Base-by-base conservation (phyloP, 2,329 filamentous ascomycete species). In the Trichoderma sp. region DNA sequence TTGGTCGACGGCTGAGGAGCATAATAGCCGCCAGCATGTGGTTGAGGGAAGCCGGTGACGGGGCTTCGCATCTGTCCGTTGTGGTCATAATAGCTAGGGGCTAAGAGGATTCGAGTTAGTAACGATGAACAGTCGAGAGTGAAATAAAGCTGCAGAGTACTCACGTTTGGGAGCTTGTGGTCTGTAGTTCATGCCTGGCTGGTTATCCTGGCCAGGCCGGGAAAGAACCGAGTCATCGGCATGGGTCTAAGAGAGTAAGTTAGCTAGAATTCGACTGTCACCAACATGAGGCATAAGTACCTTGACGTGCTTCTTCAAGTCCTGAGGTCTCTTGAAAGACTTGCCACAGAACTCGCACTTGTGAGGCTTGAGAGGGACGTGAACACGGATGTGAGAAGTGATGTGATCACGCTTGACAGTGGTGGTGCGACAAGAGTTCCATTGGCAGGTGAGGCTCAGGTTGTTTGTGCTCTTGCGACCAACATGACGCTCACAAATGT, bases 391-490 rank as follows among this genome's bases (percentile, higher is more conserved):
- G 83, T 99, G 96, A 65, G 96, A 98, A 65, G 96, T 99, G 83
- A 99, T 99, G 85, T 99, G 96, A 79, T 98, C 96, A 78, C 96
- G 94, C 88, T 99, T 98, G 81, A 98, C 95, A 2, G 95, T 98
- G 62, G 95, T 98, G 26, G 95, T 98, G 74, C 94, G 91, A 85
- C 96, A 99, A 75, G 92, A 92, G 77, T 95, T 96, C 96, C 96
- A 99, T 81, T 97, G 93, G 84, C 96, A 99, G 69, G 94, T 98
- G 80, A 99, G 84, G 83, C 96, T 98, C 79, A 99, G 87, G 84
- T 99, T 99, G 86, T 98, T 98, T 80, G 96, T 99, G 85, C 93
- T 97, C 87, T 99, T 99, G 83, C 96, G 94, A 75, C 96, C 96
- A 81, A 99, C 95, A 86, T 99, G 96, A 79, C 94, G 93, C 82